A percentile compares a stretch with the other conserved stretches of the same genome.
Evolutionary conservation across 768 basidiomycete species (phyloP).

Genomic region (Boletus barrowsii): DNA sequence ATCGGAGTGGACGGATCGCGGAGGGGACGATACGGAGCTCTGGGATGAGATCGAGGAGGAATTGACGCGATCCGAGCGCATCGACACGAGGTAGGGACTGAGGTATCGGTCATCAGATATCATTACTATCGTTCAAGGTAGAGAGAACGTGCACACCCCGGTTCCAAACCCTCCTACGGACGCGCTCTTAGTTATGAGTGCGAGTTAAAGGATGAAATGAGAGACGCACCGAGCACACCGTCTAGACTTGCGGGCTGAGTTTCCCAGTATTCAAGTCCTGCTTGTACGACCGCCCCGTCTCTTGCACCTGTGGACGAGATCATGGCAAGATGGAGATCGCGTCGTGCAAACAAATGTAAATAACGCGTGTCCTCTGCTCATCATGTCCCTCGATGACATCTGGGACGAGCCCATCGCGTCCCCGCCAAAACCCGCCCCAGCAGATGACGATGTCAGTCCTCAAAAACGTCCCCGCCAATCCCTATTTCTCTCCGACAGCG

Average conservation of each 20-base stretch:
- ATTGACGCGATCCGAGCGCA: constrained; percentile 83
- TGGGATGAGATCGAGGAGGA: constrained; percentile 79
- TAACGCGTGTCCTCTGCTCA: constrained; percentile 21
- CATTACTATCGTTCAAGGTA: background rate
- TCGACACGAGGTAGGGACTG: constrained; percentile 90
- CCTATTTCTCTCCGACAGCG: constrained; percentile 57
- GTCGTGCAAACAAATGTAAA: constrained; percentile 24
- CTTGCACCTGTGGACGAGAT: constrained; percentile 20
- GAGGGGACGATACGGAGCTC: constrained; percentile 76
- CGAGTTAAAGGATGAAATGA: background rate
- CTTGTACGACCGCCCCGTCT: constrained; percentile 55
- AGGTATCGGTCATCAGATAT: background rate
- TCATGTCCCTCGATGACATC: constrained; percentile 50
- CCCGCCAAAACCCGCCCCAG: constrained; percentile 15
- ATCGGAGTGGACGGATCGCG: constrained; percentile 52
- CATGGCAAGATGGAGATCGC: constrained; percentile 2
- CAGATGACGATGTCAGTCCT: constrained; percentile 18
- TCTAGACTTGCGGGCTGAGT: constrained; percentile 77
- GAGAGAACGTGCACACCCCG: constrained; percentile 34
- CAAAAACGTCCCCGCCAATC: constrained; percentile 36
- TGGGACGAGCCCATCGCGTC: constrained; percentile 53
- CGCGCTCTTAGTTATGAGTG: background rate
- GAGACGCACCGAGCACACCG: constrained; percentile 72
- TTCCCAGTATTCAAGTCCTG: constrained; percentile 86
- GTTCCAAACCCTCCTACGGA: constrained; percentile 52